Evolutionary conservation across 495 filamentous ascomycete species (phyloP), one percentile per base, ranked within the genome.

Genomic region (Penicillium dipodomyicola): DNA sequence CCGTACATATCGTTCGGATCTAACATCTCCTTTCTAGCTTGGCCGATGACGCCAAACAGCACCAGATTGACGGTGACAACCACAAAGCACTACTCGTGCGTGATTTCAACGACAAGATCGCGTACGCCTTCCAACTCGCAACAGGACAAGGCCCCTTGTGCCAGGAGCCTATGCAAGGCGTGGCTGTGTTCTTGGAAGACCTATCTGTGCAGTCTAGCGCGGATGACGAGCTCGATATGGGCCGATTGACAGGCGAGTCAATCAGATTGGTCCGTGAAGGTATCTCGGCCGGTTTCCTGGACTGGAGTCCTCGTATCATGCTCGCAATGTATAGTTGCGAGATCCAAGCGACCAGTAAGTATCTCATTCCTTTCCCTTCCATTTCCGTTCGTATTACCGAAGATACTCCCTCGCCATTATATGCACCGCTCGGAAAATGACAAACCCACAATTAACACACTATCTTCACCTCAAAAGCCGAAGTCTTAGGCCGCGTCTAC

Each of bases 271-370:
- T 92, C 5, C 91, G 91, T 48, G 84, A 90, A 35, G 84, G 89
- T n/a, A 93, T 97, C 60, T 81, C 84, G 17, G 84, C 88, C 64
- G 93, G 87, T 15, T 96, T 97, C 77, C 75, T 96, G 4, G 95
- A 97, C 78, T 98, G 93, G 93, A 92, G 87, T 54, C 92, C 95
- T 1, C 84, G 94, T 2, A 79, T 98, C 29, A 81, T 97, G 78
- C 85, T 97, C 48, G 92, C 94, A n/a, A 97, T 97, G 91, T 98
- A 98, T 76, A 91, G 86, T 52, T 93, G 91, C 69, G 93, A 97
- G 65, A 97, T 98, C 63, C 95, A 97, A 80, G 91, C 93, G 49
- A 91, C 89, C 39, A 91, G 89, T 93, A 81, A 64, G 85, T 75
- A n/a, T 10, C 7, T 44, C 33, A 53, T 42, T 51, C 11, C 6